Base-by-base conservation (phyloP, 2,329 filamentous ascomycete genomes). In the Colletotrichum sp. region DNA sequence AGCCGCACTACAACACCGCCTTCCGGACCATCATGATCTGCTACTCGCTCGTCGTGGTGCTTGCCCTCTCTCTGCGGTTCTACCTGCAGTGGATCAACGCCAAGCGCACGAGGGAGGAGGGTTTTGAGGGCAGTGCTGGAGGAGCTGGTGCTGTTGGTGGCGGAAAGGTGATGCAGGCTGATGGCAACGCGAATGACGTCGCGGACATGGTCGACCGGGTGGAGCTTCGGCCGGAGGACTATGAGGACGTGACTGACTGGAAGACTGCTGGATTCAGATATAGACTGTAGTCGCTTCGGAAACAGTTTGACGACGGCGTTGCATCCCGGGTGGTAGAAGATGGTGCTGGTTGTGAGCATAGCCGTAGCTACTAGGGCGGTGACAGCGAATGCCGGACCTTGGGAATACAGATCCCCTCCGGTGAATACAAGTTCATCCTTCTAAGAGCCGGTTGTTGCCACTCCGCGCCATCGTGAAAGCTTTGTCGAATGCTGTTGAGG, bases 171-270 rank as follows among this genome's bases (percentile, higher is more conserved):
- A 79, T 84, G 15, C 81, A 81, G 30, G 77, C 80, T 6, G 78
- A 77, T 16, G 72, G 76, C 4, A 78, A 77, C 9, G 71, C 75
- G 1, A 79, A 78, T 2, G 77, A 82, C 39, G 79, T 83, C 7
- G 80, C 80, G 3, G 82, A 82, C 52, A 81, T 80, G n/a, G 81
- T 84, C n/a, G 79, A 80, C 13, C 82, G 82, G 34, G 80, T 86
- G 0, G 83, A 85, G 65, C 79, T 89, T 27, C 81, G 83, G 22
- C 83, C 86, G 0, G 85, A 87, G 69, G 88, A 89, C 74, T 89
- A 90, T 72, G 89, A 91, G 25, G 90, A 93, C 80, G 82, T 89
- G 4, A 92, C 91, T 3, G 91, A 93, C 79, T 91, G 90, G 88
- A 87, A 91, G 48, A 91, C 87, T 1, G 80, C 87, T 22, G 91